Conservation (phyloP, 2,329 filamentous ascomycete genomes). For the Beauveria varroae region DNA sequence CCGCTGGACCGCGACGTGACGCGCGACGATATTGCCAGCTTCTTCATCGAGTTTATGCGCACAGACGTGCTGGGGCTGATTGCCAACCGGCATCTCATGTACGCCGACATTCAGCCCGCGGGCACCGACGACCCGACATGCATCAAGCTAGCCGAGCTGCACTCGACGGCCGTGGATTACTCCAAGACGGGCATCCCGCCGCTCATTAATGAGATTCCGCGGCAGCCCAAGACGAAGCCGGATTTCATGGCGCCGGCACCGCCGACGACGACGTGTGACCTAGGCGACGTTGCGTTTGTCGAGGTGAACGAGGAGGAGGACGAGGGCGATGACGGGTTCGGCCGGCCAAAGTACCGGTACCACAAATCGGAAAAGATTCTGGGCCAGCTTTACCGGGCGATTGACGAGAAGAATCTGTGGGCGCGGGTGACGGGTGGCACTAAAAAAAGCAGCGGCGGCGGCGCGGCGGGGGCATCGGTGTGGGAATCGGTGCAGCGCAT, state of each 20-base stretch:
- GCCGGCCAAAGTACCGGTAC: constrained; percentile 41
- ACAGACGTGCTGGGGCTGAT: constrained; percentile 60
- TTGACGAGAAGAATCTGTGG: constrained; percentile 66
- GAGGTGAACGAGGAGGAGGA: constrained; percentile 29
- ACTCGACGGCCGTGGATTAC: constrained; percentile 68
- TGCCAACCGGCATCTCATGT: constrained; percentile 53
- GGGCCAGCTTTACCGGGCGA: constrained; percentile 61
- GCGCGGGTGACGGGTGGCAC: constrained; percentile 10
- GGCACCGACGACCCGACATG: constrained; percentile 50
- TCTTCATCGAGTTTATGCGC: constrained; percentile 73
- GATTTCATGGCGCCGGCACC: constrained; percentile 44
- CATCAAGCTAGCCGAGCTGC: constrained; percentile 49
- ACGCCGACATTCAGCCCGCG: constrained; percentile 47
- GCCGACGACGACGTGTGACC: constrained; percentile 35
- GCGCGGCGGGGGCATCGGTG: constrained; percentile 20
- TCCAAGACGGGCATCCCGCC: constrained; percentile 65
- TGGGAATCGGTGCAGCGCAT: constrained; percentile 27
- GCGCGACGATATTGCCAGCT: constrained; percentile 63
- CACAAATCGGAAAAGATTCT: constrained; percentile 63
- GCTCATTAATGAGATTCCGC: constrained; percentile 36
- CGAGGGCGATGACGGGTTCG: constrained; percentile 33
- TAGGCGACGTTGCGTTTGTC: constrained; percentile 33
- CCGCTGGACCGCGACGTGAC: constrained; percentile 55
- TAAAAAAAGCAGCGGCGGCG: background rate
- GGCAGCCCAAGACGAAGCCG: constrained; percentile 33